Evolutionary conservation across 495 filamentous ascomycete genomes (phyloP).

Genomic region (Clohesyomyces aquaticus): DNA sequence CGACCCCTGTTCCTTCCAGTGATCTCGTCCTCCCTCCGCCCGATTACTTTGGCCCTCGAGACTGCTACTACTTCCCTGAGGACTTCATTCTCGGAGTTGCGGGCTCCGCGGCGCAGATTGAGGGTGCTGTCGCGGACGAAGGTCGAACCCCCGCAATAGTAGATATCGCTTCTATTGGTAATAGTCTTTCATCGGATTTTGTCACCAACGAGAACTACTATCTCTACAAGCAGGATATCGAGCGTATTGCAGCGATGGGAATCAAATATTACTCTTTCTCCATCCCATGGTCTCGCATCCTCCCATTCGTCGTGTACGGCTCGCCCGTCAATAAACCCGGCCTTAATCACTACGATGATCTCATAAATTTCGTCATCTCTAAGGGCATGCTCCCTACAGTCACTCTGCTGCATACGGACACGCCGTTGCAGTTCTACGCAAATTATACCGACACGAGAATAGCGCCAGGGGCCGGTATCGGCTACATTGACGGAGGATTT

Average conservation of each 20-base stretch:
- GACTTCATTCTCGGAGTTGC: conserved; percentile 45
- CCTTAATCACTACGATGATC: conserved; percentile 43
- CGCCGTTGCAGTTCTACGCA: conserved; percentile 42
- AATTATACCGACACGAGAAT: too few relatives aligned
- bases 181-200: conserved; percentile 42
- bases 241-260: conserved; percentile 45
- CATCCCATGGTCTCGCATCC: conserved; percentile 45
- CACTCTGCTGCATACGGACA: conserved; percentile 43
- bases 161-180: conserved; percentile 30
- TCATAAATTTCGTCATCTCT: conserved; percentile 41
- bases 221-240: conserved; percentile 47
- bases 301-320: conserved; percentile 46
- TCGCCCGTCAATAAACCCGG: conserved; percentile 39
- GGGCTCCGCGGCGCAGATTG: conserved; percentile 43
- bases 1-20: conserved; percentile 22
- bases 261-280: conserved; percentile 42
- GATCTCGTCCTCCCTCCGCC: conserved; percentile 38
- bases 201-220: conserved; percentile 45
- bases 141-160: conserved; percentile 41
- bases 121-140: conserved; percentile 43
- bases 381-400: conserved; percentile 39
- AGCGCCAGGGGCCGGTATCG: too few relatives aligned
- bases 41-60: conserved; percentile 34
- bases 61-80: conserved; percentile 33
- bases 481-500: too few relatives aligned